Percentiles rank a stretch among this genome's conserved stretches.
These are phyloP conservation scores for Erigeron philadelphicus DNA, from an alignment of 140 eudicot genomes.

Conservation along the genomic window DNA sequence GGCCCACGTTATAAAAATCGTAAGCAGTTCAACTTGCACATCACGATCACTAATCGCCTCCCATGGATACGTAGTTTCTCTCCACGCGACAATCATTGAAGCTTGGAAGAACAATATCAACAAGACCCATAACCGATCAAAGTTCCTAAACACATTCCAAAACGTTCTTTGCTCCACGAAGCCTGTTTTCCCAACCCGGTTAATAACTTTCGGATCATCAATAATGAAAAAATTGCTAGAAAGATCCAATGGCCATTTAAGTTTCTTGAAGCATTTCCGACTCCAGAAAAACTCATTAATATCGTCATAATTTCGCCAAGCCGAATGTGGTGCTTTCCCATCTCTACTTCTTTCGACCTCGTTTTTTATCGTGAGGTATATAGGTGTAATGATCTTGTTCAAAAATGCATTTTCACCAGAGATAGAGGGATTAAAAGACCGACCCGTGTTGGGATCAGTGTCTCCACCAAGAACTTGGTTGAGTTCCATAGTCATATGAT, in stretches of 20 bases:
- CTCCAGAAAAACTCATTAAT: constrained; percentile 92
- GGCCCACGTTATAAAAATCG: constrained; percentile 75
- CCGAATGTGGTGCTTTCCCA: constrained; percentile 89
- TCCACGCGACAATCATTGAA: constrained; percentile 70
- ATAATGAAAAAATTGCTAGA: constrained; percentile 39
- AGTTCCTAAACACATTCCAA: constrained; percentile 84
- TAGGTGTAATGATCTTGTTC: constrained; percentile 50
- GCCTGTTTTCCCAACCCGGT: constrained; percentile 80
- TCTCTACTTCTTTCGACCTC: constrained; percentile 72
- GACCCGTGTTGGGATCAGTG: constrained; percentile 49
- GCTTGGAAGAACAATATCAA: constrained; percentile 72
- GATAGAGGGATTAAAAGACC: constrained; percentile 45
- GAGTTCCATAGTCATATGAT: constrained; percentile 68
- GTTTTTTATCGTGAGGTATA: constrained; percentile 46
- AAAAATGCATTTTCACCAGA: constrained; percentile 58
- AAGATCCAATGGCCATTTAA: constrained; percentile 75
- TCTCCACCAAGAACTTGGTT: constrained; percentile 61
- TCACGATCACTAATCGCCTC: constrained; percentile 53
- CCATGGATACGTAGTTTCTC: constrained; percentile 60
- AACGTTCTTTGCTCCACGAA: constrained; percentile 91
- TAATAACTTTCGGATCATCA: constrained; percentile 25
- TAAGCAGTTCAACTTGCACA: constrained; percentile 77
- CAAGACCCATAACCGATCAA: constrained; percentile 83
- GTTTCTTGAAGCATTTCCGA: constrained; percentile 57
- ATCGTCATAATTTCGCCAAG: constrained; percentile 95